Base-by-base conservation (phyloP, 2,329 filamentous ascomycete genomes). In the Fonsecaea erecta region DNA sequence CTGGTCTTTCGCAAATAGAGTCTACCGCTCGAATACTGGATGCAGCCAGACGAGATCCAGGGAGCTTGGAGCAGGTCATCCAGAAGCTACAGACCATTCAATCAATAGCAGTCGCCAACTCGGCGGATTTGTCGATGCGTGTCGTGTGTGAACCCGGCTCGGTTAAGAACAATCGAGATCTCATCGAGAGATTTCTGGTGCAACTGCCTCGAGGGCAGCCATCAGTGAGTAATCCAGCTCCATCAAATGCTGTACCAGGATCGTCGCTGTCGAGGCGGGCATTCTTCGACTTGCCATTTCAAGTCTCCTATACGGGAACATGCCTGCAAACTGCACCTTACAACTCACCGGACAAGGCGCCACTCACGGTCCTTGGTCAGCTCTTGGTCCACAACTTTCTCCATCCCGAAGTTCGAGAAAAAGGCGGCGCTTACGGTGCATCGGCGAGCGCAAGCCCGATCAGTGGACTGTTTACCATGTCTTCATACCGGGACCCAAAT, bases 341-440 rank as follows among this genome's bases (percentile, higher is more conserved):
- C 77, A 89, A 87, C 2, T 86, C 91, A 51, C 77, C 88, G 0
- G 85, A 90, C 59, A 88, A 90, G 46, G 92, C 95, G 1, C 86
- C 93, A 0, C 87, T 98, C 16, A 92, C 94, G 73, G 90, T 98
- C 46, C 87, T 99, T 24, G 88, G 93, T 12, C 92, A 97, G 76
- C 86, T 99, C 18, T 85, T 99, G 34, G 98, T 94, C 0, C 94
- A 99, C 80, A 97, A 97, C 78, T 91, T 97, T 75, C 84, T 99
- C 30, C 95, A 99, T 75, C 94, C 96, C 71, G 95, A 98, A 78
- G 97, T 99, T 70, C 91, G 95, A 62, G 95, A 99, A 76, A 98
- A 98, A 79, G 95, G 95, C 34, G 95, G 95, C 40, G 95, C 95
- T 0, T 99, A 99, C 72, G 95, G 95, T 52, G 95, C 92, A 24